Evolutionary conservation across 305 asterid species (phyloP), one percentile per base, ranked within the genome.

Genomic region (Euphrasia arctica): DNA sequence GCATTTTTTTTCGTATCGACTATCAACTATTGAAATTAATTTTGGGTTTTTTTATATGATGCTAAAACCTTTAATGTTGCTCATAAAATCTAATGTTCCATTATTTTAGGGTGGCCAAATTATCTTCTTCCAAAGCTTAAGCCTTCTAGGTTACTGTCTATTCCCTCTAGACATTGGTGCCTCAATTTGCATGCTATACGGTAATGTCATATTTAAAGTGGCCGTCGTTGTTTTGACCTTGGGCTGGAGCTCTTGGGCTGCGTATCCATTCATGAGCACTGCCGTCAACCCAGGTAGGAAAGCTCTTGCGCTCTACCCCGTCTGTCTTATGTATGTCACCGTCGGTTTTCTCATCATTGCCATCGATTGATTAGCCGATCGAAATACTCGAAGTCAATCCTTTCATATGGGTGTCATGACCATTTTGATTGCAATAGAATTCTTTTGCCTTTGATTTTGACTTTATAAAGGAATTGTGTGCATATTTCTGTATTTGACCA

Each of bases 191-290:
- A 84, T 90, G 97, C 32, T 88, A 68, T 72, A 72, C 41, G 83
- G 75, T 65, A 78, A 77, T 43, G 88, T 88, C 15, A 77, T 88
- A 4, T 28, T 84, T 18, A 90, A 90, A 84, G 15, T 81, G 58
- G 80, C 76, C 1, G 82, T 84, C 69, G 97, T 86, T 0, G 65
- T 76, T 12, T 82, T 88, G 65, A 75, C 93, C 15, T 56, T 90
- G 67, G 88, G 87, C 6, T 90, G 95, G 97, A 86, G 96, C 79
- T 82, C 95, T 0, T 90, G 96, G 97, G 95, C 91, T 49, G 96
- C 97, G n/a, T 90, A 90, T 79, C 97, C 96, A 7, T 90, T 90
- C 84, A 88, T 88, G 86, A 90, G 97, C 49, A 79, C 81, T 0
- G 93, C 95, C 9, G 96, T 90, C 51, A 77, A 77, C 67, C 89